Evolutionary conservation across 805 yeast genomes (phyloP).

Genomic region (Barnettozyma populi): DNA sequence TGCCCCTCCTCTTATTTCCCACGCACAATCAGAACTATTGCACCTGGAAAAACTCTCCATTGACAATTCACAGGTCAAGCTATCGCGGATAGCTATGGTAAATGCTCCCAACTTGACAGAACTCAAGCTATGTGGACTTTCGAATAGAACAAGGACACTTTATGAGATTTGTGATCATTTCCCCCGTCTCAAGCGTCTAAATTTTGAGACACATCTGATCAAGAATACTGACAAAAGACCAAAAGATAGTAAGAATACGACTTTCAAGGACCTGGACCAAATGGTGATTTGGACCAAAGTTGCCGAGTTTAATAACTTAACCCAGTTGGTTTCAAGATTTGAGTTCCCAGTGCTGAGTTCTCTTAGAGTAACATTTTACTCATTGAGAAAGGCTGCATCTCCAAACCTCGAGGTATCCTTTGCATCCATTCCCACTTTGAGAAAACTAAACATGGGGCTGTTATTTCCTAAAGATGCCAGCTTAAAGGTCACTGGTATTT

Average conservation of each 20-base stretch:
- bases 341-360: not conserved
- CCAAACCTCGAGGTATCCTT: not conserved
- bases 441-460: not conserved
- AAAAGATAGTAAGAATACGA: not conserved
- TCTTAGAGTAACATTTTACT: not conserved
- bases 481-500: not conserved
- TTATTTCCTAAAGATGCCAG: not conserved
- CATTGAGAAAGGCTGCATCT: not conserved
- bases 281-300: not conserved
- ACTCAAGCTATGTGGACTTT: not conserved
- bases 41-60: not conserved
- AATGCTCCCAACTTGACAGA: not conserved
- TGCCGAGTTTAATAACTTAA: not conserved
- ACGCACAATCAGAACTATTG: not conserved
- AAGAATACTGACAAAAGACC: conserved; percentile 1
- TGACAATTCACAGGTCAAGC: not conserved
- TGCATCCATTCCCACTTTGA: not conserved
- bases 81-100: not conserved
- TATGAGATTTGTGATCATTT: conserved; percentile 1
- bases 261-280: not conserved
- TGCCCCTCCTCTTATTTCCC: not conserved
- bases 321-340: not conserved
- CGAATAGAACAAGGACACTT: not conserved
- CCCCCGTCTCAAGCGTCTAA: not conserved
- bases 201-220: not conserved